phyloP scores from a whole-genome alignment of 2,329 filamentous ascomycete genomes.

The Botrytis fragariae region DNA sequence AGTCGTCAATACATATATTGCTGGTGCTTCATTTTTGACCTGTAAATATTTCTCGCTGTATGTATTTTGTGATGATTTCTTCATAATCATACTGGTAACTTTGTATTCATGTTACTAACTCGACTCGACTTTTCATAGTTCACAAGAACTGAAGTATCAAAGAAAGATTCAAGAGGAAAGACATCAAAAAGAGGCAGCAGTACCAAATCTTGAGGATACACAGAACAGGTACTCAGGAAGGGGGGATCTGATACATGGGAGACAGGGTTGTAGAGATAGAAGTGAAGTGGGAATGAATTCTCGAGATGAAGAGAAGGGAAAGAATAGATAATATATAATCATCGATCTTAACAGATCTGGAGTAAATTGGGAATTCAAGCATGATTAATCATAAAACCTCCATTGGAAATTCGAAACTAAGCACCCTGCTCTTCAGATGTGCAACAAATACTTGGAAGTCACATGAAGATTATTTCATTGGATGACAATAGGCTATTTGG shows the following conservation, averaged over 20 bases:
- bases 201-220: not conserved
- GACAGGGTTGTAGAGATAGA: not conserved
- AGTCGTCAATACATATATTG: not conserved
- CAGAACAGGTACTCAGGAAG: not conserved
- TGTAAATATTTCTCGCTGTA: not conserved
- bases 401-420: not conserved
- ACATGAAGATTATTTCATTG: not conserved
- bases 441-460: not conserved
- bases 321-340: not conserved
- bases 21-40: not conserved
- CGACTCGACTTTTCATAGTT: not conserved
- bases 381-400: too few relatives aligned
- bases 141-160: not conserved
- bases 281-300: not conserved
- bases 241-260: not conserved
- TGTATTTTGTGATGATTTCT: not conserved
- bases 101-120: not conserved
- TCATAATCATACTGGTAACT: fast-evolving
- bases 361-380: too few relatives aligned
- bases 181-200: not conserved
- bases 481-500: not conserved
- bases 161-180: not conserved
- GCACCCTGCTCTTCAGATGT: not conserved
- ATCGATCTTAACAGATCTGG: not conserved
- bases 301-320: not conserved